Evolutionary conservation across 2,329 filamentous ascomycete species (phyloP).

Genomic region (Penicillium sp.): DNA sequence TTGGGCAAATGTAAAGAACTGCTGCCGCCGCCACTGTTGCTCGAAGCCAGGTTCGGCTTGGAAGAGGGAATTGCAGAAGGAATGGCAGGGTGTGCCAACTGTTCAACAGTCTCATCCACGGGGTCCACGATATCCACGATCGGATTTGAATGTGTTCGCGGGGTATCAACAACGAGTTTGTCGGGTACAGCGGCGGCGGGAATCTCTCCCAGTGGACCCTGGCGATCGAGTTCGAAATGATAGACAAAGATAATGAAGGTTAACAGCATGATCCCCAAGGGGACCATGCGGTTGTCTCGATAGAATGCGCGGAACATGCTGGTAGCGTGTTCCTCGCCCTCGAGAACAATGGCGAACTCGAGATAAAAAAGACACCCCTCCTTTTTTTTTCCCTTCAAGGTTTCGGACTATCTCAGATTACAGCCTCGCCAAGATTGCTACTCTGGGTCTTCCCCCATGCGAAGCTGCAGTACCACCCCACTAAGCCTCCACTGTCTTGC

Average conservation of each 20-base stretch:
- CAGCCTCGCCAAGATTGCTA: not conserved
- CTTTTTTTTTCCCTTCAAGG: constrained; percentile 9
- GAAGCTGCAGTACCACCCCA: constrained; percentile 1
- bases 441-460: not conserved
- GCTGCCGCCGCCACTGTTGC: not conserved
- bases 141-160: constrained; percentile 6
- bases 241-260: constrained; percentile 28
- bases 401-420: not conserved
- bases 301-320: constrained; percentile 19
- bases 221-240: constrained; percentile 28
- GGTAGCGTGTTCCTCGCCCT: not conserved
- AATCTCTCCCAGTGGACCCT: constrained; percentile 13
- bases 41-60: not conserved
- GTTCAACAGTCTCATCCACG: not conserved
- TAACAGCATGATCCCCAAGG: constrained; percentile 28
- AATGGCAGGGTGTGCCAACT: constrained; percentile 5
- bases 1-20: constrained; percentile 6
- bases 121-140: constrained; percentile 1
- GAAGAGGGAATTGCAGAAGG: constrained; percentile 12
- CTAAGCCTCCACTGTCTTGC: constrained; percentile 6
- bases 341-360: not conserved
- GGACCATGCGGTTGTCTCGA: constrained; percentile 30
- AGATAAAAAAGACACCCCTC: not conserved
- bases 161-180: constrained; percentile 8
- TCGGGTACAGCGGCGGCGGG: constrained; percentile 3